A percentile compares a stretch with the other conserved stretches of the same genome.
Evolutionary conservation across 2,329 filamentous ascomycete genomes (phyloP).

Genomic region (Epichloe sibirici): DNA sequence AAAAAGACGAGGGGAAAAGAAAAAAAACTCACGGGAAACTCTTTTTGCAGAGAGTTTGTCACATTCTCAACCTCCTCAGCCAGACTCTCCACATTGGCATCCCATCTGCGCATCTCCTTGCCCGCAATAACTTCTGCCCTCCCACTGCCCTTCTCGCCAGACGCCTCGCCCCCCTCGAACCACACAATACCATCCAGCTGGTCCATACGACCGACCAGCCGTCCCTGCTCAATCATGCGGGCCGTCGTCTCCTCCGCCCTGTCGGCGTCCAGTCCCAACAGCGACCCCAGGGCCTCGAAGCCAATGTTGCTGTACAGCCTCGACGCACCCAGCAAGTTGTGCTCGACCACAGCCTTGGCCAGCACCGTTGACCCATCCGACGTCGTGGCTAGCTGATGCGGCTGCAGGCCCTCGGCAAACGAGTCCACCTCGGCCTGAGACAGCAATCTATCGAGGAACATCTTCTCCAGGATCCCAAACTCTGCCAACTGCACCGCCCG

Average conservation of each 20-base stretch:
- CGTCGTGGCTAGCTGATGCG: constrained; percentile 83
- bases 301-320: constrained; percentile 67
- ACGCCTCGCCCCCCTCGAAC: constrained; percentile 67
- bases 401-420: constrained; percentile 68
- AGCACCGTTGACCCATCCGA: constrained; percentile 87
- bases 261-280: constrained; percentile 67
- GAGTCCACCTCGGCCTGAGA: constrained; percentile 70
- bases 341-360: constrained; percentile 86
- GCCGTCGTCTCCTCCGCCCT: constrained; percentile 87
- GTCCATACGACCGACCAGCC: constrained; percentile 79
- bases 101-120: constrained; percentile 73
- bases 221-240: constrained; percentile 89
- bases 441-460: constrained; percentile 84
- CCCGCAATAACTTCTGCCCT: constrained; percentile 50
- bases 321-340: constrained; percentile 83
- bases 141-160: constrained; percentile 55
- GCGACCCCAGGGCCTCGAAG: constrained; percentile 59
- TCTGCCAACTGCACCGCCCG: constrained; percentile 63
- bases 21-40: constrained; percentile 51
- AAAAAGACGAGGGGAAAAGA: neutral
- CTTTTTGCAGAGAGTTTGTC: constrained; percentile 65
- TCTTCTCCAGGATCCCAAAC: constrained; percentile 87
- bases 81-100: constrained; percentile 72
- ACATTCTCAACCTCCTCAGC: constrained; percentile 85
- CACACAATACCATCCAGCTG: constrained; percentile 82